phyloP scores from a whole-genome alignment of 2,329 filamentous ascomycete genomes.

The Colletotrichum ledebouriae region DNA sequence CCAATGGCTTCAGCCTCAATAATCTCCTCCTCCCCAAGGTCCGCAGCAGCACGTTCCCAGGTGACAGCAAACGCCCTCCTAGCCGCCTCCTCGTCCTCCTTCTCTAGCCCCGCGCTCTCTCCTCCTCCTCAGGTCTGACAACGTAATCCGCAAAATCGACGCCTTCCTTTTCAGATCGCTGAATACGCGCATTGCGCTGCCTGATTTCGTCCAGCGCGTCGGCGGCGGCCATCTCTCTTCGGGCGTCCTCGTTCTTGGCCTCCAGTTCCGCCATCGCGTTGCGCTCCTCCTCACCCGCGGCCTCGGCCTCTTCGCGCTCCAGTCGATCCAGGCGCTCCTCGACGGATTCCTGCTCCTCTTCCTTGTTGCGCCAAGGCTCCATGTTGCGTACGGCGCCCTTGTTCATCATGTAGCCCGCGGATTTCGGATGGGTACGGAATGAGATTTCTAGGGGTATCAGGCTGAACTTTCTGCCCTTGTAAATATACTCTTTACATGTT shows the following conservation, averaged over 20 bases:
- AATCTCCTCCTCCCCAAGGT: conserved; percentile 66
- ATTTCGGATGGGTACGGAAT: conserved; percentile 95
- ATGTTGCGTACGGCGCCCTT: conserved; percentile 92
- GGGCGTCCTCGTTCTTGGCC: conserved; percentile 91
- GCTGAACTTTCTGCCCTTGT: conserved; percentile 96
- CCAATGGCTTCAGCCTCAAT: conserved; percentile 48
- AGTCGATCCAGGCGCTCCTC: conserved; percentile 88
- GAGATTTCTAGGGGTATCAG: conserved; percentile 72
- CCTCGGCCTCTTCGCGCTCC: conserved; percentile 79
- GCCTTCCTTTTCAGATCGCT: conserved; percentile 79
- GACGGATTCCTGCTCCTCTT: conserved; percentile 81
- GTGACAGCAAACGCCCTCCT: conserved; percentile 80
- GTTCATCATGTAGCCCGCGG: conserved; percentile 88
- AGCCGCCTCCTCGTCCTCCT: conserved; percentile 87
- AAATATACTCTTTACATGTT: conserved; percentile 79
- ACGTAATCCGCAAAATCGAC: conserved; percentile 70
- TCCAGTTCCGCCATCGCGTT: conserved; percentile 97
- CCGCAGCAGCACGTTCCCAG: conserved; percentile 62
- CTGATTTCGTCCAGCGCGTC: conserved; percentile 96
- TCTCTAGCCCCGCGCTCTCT: conserved; percentile 75
- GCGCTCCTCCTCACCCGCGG: conserved; percentile 74
- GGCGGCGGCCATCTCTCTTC: conserved; percentile 95
- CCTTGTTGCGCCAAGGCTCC: conserved; percentile 83
- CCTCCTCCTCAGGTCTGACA: conserved; percentile 68
- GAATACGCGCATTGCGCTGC: conserved; percentile 88